Evolutionary conservation across 2,329 filamentous ascomycete species (phyloP).

Genomic region (Penicillium occitanis): DNA sequence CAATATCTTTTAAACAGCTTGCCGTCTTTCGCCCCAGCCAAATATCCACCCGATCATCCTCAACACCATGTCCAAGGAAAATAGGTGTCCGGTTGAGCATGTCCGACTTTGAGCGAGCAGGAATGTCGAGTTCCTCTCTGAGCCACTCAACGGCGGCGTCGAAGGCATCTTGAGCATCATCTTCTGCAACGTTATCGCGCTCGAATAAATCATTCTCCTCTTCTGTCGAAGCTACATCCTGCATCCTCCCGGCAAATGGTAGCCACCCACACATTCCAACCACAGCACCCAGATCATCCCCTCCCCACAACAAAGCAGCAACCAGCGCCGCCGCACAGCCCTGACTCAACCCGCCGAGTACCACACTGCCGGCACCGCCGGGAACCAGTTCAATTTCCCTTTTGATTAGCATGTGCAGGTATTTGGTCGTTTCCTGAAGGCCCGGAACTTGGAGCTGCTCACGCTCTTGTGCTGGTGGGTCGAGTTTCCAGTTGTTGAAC

Average conservation of each 20-base stretch:
- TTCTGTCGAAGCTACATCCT: background rate
- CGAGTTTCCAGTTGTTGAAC: constrained; percentile 45
- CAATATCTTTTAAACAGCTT: background rate
- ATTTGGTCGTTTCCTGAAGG: constrained; percentile 35
- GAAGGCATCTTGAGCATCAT: constrained; percentile 1
- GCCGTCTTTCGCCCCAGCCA: background rate
- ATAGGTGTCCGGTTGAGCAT: constrained; percentile 2
- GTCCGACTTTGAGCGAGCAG: constrained; percentile 7
- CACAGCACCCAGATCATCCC: constrained; percentile 12
- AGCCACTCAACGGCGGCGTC: constrained; percentile 4
- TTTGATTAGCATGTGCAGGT: background rate
- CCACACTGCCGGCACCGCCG: constrained; percentile 33
- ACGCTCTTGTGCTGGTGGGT: constrained; percentile 22
- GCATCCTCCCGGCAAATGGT: constrained; percentile 12
- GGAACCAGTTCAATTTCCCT: background rate
- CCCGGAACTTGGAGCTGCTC: constrained; percentile 33
- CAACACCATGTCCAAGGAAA: constrained; percentile 4
- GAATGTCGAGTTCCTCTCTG: constrained; percentile 5
- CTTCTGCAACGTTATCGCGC: background rate
- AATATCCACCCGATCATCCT: background rate
- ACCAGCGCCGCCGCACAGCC: constrained; percentile 52
- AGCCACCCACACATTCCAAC: constrained; percentile 20
- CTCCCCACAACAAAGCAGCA: constrained; percentile 48
- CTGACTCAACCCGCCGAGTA: constrained; percentile 56
- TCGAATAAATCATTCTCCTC: background rate